Base-by-base conservation (phyloP, 2,329 filamentous ascomycete species). In the Sarocladiaceae sp. region DNA sequence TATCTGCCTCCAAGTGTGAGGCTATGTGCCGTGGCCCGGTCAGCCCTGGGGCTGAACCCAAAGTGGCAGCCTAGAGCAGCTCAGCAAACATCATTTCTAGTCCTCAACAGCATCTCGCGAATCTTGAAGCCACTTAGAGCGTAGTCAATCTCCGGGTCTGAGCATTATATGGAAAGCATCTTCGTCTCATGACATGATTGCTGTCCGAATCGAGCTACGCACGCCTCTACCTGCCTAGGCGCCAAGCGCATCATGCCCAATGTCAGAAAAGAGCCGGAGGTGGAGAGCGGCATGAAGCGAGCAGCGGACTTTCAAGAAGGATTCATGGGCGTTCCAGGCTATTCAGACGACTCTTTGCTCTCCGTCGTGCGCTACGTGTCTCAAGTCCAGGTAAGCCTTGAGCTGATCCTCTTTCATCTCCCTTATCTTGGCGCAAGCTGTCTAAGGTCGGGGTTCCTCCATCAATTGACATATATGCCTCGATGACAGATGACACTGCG, bases 291-390 rank as follows among this genome's bases (percentile, higher is more conserved):
- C 5, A 54, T 54, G 4, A 59, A 60, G 47, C 61, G 63, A 18
- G 64, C 64, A 1, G 40, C 56, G 7, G 64, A 65, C 6, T 51
- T 66, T 22, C 57, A 56, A 52, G 54, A 61, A 8, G 59, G 60
- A 33, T 59, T 64, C 59, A 57, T 64, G 10, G 53, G 48, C 18
- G 42, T 64, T 1, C 59, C 63, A 1, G 62, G 59, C 17, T 66
- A 66, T 33, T 61, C 60, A 10, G 60, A 65, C 50, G 63, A 66
- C 53, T 61, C 60, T 22, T 58, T 66, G 55, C 56, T 66, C 47
- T 64, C 62, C 35, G 54, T 65, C 5, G 50, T 62, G 13, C 61
- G 64, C 29, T 66, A 64, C 39, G 52, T 59, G 2, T 33, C 46
- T 22, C 49, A 52, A 23, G 61, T 53, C 48, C 60, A 64, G 59